Percentiles rank a stretch among this genome's conserved stretches.
Conservation (phyloP, 208 protist genomes). For the Strigomonas culicis region DNA sequence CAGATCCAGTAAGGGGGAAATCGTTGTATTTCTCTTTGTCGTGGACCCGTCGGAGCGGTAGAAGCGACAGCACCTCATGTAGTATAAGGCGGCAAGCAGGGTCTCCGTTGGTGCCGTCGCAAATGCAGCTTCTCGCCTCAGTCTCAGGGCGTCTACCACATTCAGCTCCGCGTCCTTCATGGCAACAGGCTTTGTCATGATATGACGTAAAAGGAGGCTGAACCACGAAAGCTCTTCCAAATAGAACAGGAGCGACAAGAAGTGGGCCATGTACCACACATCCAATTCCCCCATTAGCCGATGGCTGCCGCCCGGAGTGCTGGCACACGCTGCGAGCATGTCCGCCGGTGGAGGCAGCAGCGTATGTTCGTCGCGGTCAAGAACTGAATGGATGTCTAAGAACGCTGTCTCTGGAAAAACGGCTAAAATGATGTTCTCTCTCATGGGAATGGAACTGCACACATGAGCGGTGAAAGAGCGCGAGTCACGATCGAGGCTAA, state of each 20-base stretch:
- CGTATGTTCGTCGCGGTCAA: background rate
- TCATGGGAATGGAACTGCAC: background rate
- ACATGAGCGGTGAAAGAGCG: background rate
- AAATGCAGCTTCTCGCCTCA: background rate
- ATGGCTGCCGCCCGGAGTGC: too few relatives aligned
- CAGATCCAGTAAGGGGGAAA: background rate
- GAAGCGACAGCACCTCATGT: background rate
- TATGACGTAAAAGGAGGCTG: background rate
- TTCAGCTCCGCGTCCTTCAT: background rate
- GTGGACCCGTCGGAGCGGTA: background rate
- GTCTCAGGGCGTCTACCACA: background rate
- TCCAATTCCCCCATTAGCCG: background rate
- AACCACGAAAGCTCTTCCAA: background rate
- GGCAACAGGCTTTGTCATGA: background rate
- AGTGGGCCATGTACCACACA: background rate
- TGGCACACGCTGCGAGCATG: background rate
- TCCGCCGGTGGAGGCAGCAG: background rate
- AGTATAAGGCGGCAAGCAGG: background rate
- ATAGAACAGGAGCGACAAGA: background rate
- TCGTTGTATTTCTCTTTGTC: background rate
- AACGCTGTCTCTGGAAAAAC: background rate
- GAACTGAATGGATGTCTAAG: background rate
- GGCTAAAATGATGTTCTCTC: background rate
- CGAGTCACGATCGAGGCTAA: background rate
- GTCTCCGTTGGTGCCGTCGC: background rate